These are phyloP conservation scores for Penicillium corylophilum DNA, from an alignment of 2,329 filamentous ascomycete species.

Conservation along the genomic window DNA sequence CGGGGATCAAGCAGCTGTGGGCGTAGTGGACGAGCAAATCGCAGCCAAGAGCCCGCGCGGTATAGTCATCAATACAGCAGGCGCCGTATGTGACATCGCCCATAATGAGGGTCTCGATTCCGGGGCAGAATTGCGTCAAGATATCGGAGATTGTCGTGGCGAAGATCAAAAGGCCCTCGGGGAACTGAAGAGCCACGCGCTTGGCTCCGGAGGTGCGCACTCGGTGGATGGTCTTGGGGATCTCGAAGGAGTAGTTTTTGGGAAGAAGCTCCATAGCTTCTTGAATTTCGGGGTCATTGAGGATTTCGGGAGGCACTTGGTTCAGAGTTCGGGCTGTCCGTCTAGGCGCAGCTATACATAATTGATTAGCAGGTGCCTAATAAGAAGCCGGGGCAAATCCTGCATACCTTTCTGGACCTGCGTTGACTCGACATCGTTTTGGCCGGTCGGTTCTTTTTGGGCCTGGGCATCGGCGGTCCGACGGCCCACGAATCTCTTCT, in stretches of 20 bases:
- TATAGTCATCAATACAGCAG: conserved; percentile 98
- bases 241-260: conserved; percentile 97
- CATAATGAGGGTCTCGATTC: conserved; percentile 94
- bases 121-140: conserved; percentile 87
- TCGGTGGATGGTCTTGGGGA: conserved; percentile 95
- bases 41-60: conserved; percentile 87
- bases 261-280: conserved; percentile 84
- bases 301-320: conserved; percentile 82
- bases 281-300: conserved; percentile 81
- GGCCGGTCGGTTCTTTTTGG: conserved; percentile 59
- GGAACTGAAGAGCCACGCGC: conserved; percentile 92
- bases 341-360: conserved; percentile 63
- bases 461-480: conserved; percentile 60
- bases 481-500: conserved; percentile 87
- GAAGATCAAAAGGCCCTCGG: conserved; percentile 90
- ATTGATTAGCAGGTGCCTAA: conserved; percentile 12
- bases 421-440: conserved; percentile 64
- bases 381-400: neutral
- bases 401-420: conserved; percentile 41
- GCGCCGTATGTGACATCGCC: conserved; percentile 98
- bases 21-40: conserved; percentile 96
- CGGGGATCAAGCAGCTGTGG: conserved; percentile 92
- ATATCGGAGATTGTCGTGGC: conserved; percentile 98
- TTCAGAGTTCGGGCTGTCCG: conserved; percentile 80
- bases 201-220: conserved; percentile 77